Evolutionary conservation across 2,329 filamentous ascomycete genomes (phyloP).

Genomic region (Seiridium unicorne): DNA sequence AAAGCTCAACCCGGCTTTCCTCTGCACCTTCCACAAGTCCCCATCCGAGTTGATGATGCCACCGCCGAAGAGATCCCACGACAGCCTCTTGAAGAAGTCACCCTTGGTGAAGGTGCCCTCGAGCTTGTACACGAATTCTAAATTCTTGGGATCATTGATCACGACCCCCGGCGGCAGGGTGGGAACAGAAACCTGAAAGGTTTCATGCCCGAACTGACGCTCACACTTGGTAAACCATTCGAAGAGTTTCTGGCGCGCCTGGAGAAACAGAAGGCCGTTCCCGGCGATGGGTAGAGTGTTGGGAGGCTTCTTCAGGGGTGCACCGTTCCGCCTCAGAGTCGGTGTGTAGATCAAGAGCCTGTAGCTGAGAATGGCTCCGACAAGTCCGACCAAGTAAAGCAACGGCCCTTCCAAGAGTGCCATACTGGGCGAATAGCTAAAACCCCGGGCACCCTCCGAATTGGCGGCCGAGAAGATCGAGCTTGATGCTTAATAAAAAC

Average conservation of each 20-base stretch:
- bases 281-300: slow-evolving; percentile 55
- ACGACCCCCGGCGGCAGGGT: slow-evolving; percentile 62
- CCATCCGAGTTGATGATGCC: slow-evolving; percentile 69
- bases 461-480: no score
- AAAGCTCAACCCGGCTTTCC: slow-evolving; percentile 60
- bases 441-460: no score
- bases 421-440: slow-evolving; percentile 9
- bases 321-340: slow-evolving; percentile 25
- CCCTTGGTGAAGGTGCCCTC: slow-evolving; percentile 62
- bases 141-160: slow-evolving; percentile 58
- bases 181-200: slow-evolving; percentile 61
- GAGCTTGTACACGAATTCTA: slow-evolving; percentile 62
- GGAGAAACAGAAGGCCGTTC: slow-evolving; percentile 61
- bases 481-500: neutral
- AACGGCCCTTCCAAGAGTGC: slow-evolving; percentile 17
- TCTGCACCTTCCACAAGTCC: slow-evolving; percentile 60
- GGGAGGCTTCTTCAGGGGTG: slow-evolving; percentile 41
- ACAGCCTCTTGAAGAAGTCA: slow-evolving; percentile 57
- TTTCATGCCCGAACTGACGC: slow-evolving; percentile 54
- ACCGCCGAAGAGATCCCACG: slow-evolving; percentile 62
- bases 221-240: slow-evolving; percentile 62
- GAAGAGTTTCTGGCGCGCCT: slow-evolving; percentile 58
- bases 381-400: slow-evolving; percentile 15
- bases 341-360: slow-evolving; percentile 19
- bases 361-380: slow-evolving; percentile 19